These are phyloP conservation scores for Vigna reflexopilosa DNA, from an alignment of 306 rosid species.

Conservation along the genomic window DNA sequence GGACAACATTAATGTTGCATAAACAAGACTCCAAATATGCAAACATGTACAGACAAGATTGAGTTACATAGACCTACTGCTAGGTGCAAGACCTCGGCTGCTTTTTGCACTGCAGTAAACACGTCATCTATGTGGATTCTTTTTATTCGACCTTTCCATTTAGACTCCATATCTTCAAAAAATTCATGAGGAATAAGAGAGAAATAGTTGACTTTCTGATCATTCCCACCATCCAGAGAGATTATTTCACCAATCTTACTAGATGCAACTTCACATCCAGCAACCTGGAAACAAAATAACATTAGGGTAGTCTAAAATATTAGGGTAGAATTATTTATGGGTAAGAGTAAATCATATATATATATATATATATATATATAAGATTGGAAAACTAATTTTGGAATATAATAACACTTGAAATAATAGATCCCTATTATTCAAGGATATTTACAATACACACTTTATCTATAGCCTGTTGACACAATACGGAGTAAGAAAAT, in stretches of 20 bases:
- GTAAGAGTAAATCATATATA: no score
- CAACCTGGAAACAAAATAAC: constrained; percentile 58
- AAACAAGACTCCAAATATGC: constrained; percentile 23
- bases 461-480: no score
- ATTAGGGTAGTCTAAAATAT: not conserved
- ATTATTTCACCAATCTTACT: constrained; percentile 73
- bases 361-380: no score
- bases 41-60: constrained; percentile 38
- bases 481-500: no score
- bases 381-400: no score
- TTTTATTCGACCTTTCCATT: constrained; percentile 91
- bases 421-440: no score
- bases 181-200: constrained; percentile 73
- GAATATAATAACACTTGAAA: no score
- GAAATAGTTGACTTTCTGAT: constrained; percentile 71
- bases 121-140: constrained; percentile 75
- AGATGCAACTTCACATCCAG: constrained; percentile 73
- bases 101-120: constrained; percentile 71
- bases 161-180: constrained; percentile 93
- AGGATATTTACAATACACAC: no score
- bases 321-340: no score
- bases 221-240: constrained; percentile 70
- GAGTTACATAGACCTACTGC: constrained; percentile 68
- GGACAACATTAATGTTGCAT: constrained; percentile 30
- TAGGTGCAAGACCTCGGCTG: constrained; percentile 73